These are phyloP conservation scores for Agaricales sp. DNA, from an alignment of 1,284 basidiomycete species.

Conservation along the genomic window DNA sequence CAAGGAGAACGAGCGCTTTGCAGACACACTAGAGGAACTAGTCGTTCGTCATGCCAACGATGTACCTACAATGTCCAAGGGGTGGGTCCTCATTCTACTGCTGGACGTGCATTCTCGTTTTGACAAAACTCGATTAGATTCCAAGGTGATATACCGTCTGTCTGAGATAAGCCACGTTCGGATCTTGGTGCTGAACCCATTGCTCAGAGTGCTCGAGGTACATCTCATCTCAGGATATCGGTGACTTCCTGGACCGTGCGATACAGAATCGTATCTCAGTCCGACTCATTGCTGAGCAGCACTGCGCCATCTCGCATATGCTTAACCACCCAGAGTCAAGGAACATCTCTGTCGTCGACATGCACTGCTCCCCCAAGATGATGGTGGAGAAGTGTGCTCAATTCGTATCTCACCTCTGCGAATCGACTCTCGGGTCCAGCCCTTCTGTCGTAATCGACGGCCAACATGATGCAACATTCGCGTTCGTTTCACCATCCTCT, in stretches of 20 bases:
- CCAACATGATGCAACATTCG: slow-evolving; percentile 57
- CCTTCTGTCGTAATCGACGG: slow-evolving; percentile 67
- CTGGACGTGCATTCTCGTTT: slow-evolving; percentile 4
- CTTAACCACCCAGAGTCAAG: slow-evolving; percentile 29
- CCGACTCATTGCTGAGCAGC: slow-evolving; percentile 87
- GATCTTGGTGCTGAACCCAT: slow-evolving; percentile 58
- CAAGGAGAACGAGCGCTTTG: slow-evolving; percentile 64
- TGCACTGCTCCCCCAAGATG: slow-evolving; percentile 53
- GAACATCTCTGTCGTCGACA: slow-evolving; percentile 61
- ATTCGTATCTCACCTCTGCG: slow-evolving; percentile 76
- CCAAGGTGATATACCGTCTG: neutral
- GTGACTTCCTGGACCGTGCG: slow-evolving; percentile 73
- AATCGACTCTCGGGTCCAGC: slow-evolving; percentile 72
- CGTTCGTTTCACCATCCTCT: slow-evolving; percentile 36
- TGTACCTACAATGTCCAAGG: slow-evolving; percentile 83
- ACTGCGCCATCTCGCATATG: slow-evolving; percentile 72
- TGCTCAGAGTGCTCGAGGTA: slow-evolving; percentile 69
- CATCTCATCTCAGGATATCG: slow-evolving; percentile 70
- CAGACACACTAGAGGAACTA: slow-evolving; percentile 55
- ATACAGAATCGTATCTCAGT: slow-evolving; percentile 85
- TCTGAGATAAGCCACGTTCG: slow-evolving; percentile 2
- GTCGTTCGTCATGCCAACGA: slow-evolving; percentile 80
- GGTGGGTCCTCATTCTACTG: slow-evolving; percentile 33
- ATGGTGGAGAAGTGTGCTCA: slow-evolving; percentile 73
- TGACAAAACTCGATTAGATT: neutral